These are phyloP conservation scores for Xylogone sp. DNA, from an alignment of 2,329 filamentous ascomycete species.

Conservation along the genomic window DNA sequence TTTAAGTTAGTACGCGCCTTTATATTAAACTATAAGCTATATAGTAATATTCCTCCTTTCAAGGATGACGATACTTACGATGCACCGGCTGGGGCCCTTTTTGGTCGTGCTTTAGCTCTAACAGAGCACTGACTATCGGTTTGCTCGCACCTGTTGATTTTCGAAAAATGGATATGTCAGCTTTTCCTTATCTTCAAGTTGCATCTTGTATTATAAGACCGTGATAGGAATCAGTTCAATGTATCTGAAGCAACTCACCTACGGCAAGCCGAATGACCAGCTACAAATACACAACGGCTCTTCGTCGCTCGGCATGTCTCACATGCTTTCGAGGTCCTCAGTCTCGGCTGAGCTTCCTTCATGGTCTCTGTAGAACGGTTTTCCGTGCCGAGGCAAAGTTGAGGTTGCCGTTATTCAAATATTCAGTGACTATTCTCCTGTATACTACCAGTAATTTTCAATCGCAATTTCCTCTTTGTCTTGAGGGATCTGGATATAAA, in stretches of 20 bases:
- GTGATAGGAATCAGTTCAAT: background rate
- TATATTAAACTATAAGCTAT: no score
- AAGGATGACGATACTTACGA: background rate
- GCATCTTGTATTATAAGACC: background rate
- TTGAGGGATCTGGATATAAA: background rate
- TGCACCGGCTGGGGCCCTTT: slow-evolving; percentile 14
- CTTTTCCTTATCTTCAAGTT: background rate
- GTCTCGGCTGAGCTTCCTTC: slow-evolving; percentile 6
- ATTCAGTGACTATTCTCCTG: no score
- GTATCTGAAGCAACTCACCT: background rate
- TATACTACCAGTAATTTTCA: no score
- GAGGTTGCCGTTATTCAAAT: no score
- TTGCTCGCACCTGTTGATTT: slow-evolving; percentile 17
- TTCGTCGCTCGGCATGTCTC: slow-evolving; percentile 26
- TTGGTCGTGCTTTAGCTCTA: slow-evolving; percentile 23
- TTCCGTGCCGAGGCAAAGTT: no score
- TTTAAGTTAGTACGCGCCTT: no score
- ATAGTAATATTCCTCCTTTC: background rate
- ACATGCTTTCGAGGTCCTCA: slow-evolving; percentile 26
- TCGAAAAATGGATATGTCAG: background rate
- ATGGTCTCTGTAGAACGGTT: background rate
- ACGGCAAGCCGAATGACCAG: slow-evolving; percentile 16
- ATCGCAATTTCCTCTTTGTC: background rate
- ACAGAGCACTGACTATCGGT: slow-evolving; percentile 21
- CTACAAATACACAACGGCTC: slow-evolving; percentile 21